These are phyloP conservation scores for Coemansia sp. DNA, from an alignment of 192 early-diverging fungal species.

Conservation along the genomic window DNA sequence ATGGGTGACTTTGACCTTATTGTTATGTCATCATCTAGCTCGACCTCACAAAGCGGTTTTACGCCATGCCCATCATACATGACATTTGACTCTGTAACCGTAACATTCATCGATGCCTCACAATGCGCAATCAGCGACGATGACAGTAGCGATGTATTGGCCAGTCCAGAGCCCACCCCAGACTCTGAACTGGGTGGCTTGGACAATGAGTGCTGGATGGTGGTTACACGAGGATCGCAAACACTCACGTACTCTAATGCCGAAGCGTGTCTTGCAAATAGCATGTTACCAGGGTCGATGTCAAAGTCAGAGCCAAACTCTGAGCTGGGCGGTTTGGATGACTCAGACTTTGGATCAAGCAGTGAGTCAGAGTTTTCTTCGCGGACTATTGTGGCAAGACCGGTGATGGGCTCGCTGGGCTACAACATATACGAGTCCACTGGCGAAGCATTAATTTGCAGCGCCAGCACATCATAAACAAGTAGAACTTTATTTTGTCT, in stretches of 20 bases:
- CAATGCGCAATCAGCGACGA: background rate
- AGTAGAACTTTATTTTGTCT: too few species aligned
- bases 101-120: background rate
- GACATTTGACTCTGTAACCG: background rate
- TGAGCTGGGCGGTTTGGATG: background rate
- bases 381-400: background rate
- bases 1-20: background rate
- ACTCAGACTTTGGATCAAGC: background rate
- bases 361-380: background rate
- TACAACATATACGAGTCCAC: background rate
- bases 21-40: background rate
- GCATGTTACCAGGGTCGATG: background rate
- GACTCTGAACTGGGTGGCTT: background rate
- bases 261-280: background rate
- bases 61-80: background rate
- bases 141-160: background rate
- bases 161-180: constrained; percentile 1
- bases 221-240: background rate
- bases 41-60: background rate
- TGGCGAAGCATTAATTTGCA: background rate
- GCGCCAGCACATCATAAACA: background rate
- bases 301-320: background rate
- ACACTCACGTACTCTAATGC: background rate
- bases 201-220: background rate
- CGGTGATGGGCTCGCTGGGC: constrained; percentile 1